phyloP scores from a whole-genome alignment of 2,329 filamentous ascomycete genomes.

The Thielaviopsis populi region DNA sequence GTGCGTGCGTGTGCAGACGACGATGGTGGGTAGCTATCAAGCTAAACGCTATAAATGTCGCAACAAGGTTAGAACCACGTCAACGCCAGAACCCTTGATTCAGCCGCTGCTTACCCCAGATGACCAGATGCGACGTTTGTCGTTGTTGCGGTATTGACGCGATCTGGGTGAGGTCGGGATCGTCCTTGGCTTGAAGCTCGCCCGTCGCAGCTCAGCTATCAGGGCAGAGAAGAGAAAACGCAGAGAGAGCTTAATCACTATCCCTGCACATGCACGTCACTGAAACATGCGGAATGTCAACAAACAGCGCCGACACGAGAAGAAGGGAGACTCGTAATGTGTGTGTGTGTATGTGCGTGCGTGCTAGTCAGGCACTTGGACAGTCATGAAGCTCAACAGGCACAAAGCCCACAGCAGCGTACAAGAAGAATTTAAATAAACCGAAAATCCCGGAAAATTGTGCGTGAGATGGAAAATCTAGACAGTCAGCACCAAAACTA shows the following conservation, averaged over 20 bases:
- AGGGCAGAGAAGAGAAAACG: not conserved
- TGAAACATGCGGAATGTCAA: constrained; percentile 2
- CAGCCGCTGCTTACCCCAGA: not conserved
- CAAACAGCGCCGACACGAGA: not conserved
- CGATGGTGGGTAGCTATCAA: not conserved
- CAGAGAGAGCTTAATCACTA: not conserved
- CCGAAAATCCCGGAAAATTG: not conserved
- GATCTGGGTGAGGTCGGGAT: not conserved
- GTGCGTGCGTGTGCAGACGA: not conserved
- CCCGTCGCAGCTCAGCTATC: not conserved
- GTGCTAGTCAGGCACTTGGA: not conserved
- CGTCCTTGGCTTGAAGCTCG: not conserved
- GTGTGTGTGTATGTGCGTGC: not conserved
- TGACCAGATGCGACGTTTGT: not conserved
- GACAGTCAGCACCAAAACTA: not conserved
- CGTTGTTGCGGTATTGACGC: not conserved
- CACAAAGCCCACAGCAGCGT: not conserved
- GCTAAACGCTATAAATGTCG: not conserved
- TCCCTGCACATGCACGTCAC: constrained; percentile 1
- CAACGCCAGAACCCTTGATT: not conserved
- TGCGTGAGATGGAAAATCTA: not conserved
- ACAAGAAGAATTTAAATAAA: no score
- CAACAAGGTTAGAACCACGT: not conserved
- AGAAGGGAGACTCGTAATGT: not conserved
- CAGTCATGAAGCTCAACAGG: not conserved